Base-by-base conservation (phyloP, 768 basidiomycete species). In the Lactarius trivialis region DNA sequence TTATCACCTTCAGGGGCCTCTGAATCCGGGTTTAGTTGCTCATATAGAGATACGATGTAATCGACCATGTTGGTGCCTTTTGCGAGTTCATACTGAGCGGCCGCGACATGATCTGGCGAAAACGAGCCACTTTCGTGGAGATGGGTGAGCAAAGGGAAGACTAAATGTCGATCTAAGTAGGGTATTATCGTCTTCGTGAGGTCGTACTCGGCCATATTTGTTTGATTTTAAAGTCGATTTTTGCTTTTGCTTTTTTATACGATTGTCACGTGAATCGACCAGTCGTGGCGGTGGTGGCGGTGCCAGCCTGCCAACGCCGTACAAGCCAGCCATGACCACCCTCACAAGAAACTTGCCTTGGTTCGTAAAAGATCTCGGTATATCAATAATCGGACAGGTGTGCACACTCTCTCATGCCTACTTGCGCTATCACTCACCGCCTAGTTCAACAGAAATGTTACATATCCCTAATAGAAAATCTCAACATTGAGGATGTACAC, bases 1-100 rank as follows among this genome's bases (percentile, higher is more conserved):
- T 19, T 74, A 79, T 54, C 68, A 91, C 91, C 90, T 72, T 78
- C 72, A 15, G 90, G 88, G 24, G 85, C 76, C 68, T 85, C 78
- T 56, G 89, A 75, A 54, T 85, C 86, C 0, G 90, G 87, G 67
- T 93, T 77, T 55, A 93, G 75, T 76, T 91, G 85, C 68, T 87
- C 76, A 70, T 92, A 93, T 68, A 98, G 76, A 66, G 80, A 82
- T 63, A 87, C 83, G 28, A 91, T 87, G 70, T 96, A 99, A 74
- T 96, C 95, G 61, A 96, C 88, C 95, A 98, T 98, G 75, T 99
- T 98, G 51, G 97, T 99, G 65, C 88, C 91, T 72, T 93, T 96
- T 59, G 93, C 91, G 58, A 98, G 86, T 70, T 98, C 94, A 88
- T 97, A 96, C 77, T 98, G 96, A 39, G 97, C 96, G 43, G 85